Base-by-base conservation (phyloP, 345 rosid genomes). In the Kernera saxatilis region DNA sequence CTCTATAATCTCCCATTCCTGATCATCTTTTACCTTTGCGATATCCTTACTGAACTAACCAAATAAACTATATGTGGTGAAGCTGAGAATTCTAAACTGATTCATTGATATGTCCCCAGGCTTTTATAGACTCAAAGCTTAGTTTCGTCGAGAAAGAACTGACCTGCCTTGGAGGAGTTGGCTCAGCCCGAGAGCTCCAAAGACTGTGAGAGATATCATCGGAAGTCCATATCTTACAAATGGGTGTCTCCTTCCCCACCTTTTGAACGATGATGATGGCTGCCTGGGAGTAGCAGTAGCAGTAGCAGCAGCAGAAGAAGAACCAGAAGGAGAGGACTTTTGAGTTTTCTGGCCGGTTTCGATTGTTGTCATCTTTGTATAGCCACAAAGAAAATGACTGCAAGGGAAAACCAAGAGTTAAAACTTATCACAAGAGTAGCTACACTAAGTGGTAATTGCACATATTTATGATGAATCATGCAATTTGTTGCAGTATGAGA, bases 111-210 rank as follows among this genome's bases (percentile, higher is more conserved):
- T 6, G 6, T 19, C 62, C n/a, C 13, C 15, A 9, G 7, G 5
- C 36, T 39, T 18, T 19, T 14, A 8, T 5, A 37, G 36, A 60
- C 6, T 18, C 15, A 37, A 15, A 52, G 45, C 19, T 39, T 5
- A 4, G 19, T 23, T 39, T 14, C 49, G 35, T 4, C 1, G 48
- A 73, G 65, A 29, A 32, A 44, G 37, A 56, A 79, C 93, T 11
- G 64, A 89, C 97, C 98, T 84, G 85, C 96, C 98, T 82, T 89
- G 99, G 75, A 89, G 80, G 69, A 94, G 97, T 70, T 94, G 99
- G 70, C 83, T 89, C 10, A 94, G 92, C 0, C 98, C 96, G 5
- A 88, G 44, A 5, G 96, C 84, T 21, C 97, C 99, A 39, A 86
- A 75, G 9, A 89, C 93, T 0, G 96, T 91, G 60, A 94, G 88